Base-by-base conservation (phyloP, 768 basidiomycete genomes). In the Russula olivacea region DNA sequence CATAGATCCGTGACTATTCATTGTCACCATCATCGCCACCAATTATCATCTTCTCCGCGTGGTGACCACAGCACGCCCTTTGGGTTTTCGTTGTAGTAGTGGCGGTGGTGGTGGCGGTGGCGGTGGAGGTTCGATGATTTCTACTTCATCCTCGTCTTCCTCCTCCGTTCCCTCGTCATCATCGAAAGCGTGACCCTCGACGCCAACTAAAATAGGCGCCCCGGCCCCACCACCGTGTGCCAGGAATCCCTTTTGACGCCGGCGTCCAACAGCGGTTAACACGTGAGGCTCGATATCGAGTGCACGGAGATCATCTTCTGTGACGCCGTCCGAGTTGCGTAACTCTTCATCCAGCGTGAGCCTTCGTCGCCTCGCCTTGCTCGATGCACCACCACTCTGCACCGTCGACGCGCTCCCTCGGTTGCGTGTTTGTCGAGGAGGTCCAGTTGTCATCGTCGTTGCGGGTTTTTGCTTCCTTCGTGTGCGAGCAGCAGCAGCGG, bases 201-300 rank as follows among this genome's bases (percentile, higher is more conserved):
- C 52, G n/a, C 81, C 86, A 83, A 89, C 85, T 61, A 84, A 83
- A 12, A 92, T 85, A 1, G 89, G 85, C 1, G 70, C 61, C 0
- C 90, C 90, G 25, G 85, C 88, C 11, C 80, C 88, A 0, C 90
- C 89, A 14, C 89, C 89, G 68, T 83, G 85, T 4, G 87, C 85
- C 23, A 91, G 75, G 65, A 90, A 92, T 2, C 87, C 86, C 5
- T 71, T 74, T 19, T 73, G 76, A 67, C 79, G 82, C 55, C 78
- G 77, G 45, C 76, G 8, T 32, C 76, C 21, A 8, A 23, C 81
- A 12, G 87, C 87, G 19, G 76, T 79, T 1, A 87, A 84, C 21
- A 72, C 36, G 7, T 71, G 72, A 12, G 75, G 61, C n/a, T 76
- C 80, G n/a, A 71, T 71, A 9, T 76, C 78, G 43, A 71, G 71